Base-by-base conservation (phyloP, 1,284 basidiomycete species). In the Marasmius oreades region DNA sequence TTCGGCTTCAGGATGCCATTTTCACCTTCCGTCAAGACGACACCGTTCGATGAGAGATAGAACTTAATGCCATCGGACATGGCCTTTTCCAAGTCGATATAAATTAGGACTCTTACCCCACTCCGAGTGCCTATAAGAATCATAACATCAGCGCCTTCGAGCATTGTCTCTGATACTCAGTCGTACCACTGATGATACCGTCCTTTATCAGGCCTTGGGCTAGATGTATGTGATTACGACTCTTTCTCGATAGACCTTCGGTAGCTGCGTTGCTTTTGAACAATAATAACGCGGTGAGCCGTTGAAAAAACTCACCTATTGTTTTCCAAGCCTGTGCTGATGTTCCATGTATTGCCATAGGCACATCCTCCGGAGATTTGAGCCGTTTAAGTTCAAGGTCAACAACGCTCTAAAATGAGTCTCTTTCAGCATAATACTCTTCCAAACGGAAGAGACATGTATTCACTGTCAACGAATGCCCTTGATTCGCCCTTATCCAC, bases 401-500 rank as follows among this genome's bases (percentile, higher is more conserved):
- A 16, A 84, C 70, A 2, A 75, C 70, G 18, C 7, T 23, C 33
- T 51, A 8, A 24, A 24, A 33, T 45, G 28, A 11, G 31, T 10
- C 7, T 28, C 20, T 23, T 8, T 50, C 28, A 50, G 20, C 16
- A 42, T 42, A 31, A 16, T 22, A 8, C 24, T 18, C 51, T 52
- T 26, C 50, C 14, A 16, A 2, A 52, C 59, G n/a, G 53, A 42
- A 39, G 28, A 39, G 24, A 48, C 22, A 10, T 20, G 39, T 14
- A 61, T 69, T 22, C 59, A 82, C 85, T 69, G 79, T 74, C 47
- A 90, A 70, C 3, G 87, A 85, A 69, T 95, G 93, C 0, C 91
- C 90, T 67, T 92, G 90, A 55, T 88, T 90, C 0, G 92, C 90
- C 24, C 91, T 73, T 62, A 93, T 91, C 81, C 85, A 92, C 76